These are phyloP conservation scores for Nakaseomyces uthaithaninus DNA, from an alignment of 1,139 yeast genomes.

Conservation along the genomic window DNA sequence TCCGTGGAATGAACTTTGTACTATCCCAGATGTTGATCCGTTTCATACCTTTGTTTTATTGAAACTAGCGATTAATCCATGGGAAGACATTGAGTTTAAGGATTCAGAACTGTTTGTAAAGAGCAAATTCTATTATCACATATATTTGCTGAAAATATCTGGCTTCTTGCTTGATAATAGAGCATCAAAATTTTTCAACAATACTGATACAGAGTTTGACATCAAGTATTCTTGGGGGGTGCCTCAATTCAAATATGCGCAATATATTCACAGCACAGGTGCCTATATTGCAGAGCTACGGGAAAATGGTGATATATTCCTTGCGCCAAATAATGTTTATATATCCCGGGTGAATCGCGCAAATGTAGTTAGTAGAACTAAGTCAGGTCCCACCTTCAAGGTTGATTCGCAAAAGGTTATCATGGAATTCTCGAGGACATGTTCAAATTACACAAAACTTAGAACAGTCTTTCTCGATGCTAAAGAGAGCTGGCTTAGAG, in stretches of 20 bases:
- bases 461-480: constrained; percentile 53
- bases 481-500: constrained; percentile 37
- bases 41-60: constrained; percentile 79
- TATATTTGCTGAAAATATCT: constrained; percentile 51
- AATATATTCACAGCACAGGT: constrained; percentile 84
- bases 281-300: constrained; percentile 82
- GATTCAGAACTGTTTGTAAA: constrained; percentile 34
- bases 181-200: constrained; percentile 56
- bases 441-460: constrained; percentile 45
- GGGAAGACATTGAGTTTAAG: constrained; percentile 50
- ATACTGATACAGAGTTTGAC: constrained; percentile 44
- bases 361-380: constrained; percentile 25
- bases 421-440: constrained; percentile 56
- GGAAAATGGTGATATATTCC: constrained; percentile 68
- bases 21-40: constrained; percentile 69
- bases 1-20: constrained; percentile 82
- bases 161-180: constrained; percentile 80
- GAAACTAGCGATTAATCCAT: constrained; percentile 57
- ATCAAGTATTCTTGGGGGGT: constrained; percentile 86
- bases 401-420: constrained; percentile 67
- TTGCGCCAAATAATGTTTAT: constrained; percentile 76
- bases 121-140: constrained; percentile 53
- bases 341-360: constrained; percentile 50
- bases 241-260: constrained; percentile 74
- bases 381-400: constrained; percentile 26